Evolutionary conservation across 2,329 filamentous ascomycete species (phyloP).

Genomic region (Hypocreales sp.): DNA sequence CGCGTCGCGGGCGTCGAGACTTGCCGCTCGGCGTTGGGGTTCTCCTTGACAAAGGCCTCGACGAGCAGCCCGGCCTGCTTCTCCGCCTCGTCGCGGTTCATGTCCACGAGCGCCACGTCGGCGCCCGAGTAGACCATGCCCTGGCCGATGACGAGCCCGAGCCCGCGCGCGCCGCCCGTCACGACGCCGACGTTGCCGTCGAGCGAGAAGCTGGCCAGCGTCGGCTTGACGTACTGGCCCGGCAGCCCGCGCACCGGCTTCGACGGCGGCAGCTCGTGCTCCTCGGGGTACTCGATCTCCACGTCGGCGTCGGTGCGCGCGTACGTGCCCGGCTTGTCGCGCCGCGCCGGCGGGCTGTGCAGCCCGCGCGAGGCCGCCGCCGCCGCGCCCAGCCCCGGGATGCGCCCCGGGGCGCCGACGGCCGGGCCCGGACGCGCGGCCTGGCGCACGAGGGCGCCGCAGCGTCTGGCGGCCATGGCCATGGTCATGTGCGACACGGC

Average conservation of each 20-base stretch:
- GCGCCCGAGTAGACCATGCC: conserved; percentile 78
- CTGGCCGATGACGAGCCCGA: conserved; percentile 88
- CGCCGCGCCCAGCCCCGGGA: too few relatives aligned
- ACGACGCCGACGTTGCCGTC: conserved; percentile 73
- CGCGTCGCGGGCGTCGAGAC: conserved; percentile 8
- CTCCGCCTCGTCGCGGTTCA: conserved; percentile 85
- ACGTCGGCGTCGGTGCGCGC: conserved; percentile 70
- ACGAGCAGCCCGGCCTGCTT: conserved; percentile 61
- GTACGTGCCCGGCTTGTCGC: conserved; percentile 43
- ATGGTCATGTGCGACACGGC: too few relatives aligned
- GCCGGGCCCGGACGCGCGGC: too few relatives aligned
- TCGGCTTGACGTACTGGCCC: conserved; percentile 71
- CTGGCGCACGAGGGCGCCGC: too few relatives aligned
- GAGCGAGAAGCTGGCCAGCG: conserved; percentile 72
- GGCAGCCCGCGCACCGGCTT: conserved; percentile 60
- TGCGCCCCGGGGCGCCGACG: too few relatives aligned
- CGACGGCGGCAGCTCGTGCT: conserved; percentile 56
- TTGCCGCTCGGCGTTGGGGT: conserved; percentile 57
- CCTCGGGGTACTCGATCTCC: conserved; percentile 62
- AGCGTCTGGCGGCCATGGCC: too few relatives aligned
- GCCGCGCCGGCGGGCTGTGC: conserved; percentile 17
- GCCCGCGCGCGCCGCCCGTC: conserved; percentile 76
- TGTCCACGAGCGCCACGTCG: conserved; percentile 80
- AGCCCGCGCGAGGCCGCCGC: conserved; percentile 12
- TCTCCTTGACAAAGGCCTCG: conserved; percentile 62